Base-by-base conservation (phyloP, 2,329 filamentous ascomycete genomes). In the Coniella lustricola region DNA sequence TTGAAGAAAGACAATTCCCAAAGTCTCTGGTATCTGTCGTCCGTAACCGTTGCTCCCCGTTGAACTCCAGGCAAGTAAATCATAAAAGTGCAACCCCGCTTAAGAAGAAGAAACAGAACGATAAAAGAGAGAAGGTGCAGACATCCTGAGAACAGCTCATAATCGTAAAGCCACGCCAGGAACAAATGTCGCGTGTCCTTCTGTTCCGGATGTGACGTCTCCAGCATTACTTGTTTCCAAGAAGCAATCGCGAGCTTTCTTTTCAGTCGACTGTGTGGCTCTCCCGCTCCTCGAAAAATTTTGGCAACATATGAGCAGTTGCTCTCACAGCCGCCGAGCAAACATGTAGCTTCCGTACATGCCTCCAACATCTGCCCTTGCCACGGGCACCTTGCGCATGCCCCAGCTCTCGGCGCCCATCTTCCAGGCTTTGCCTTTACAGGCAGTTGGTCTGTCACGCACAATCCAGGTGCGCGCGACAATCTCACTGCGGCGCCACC, bases 351-450 rank as follows among this genome's bases (percentile, higher is more conserved):
- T 77, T 18, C 93, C 93, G 62, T 97, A 96, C 62, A 95, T 94
- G 54, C 89, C 89, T 59, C 95, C 93, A 21, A 97, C 86, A 65
- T 97, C 91, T 46, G 90, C 88, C 60, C 82, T 81, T 21, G 87
- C 89, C 56, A 97, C 84, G n/a, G 91, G 94, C 36, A 97, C 77
- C 70, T 97, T 93, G 54, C 85, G 77, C 81, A 90, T 90, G 33
- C 87, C 87, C 87, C 87, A 91, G 69, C 82, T 87, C 57, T 81
- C 79, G 42, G 87, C 87, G 29, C 87, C 87, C 84, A 89, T 85
- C 71, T 93, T 93, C 87, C 87, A 93, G 59, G 71, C 68, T 29
- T 82, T 72, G 47, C 65, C 62, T 53, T 70, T 68, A 34, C 55
- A 54, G 35, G 56, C 53, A 12, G 60, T 59, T 50, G 72, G 67